Conservation (phyloP, 495 filamentous ascomycete species). For the Bacidia rubella region DNA sequence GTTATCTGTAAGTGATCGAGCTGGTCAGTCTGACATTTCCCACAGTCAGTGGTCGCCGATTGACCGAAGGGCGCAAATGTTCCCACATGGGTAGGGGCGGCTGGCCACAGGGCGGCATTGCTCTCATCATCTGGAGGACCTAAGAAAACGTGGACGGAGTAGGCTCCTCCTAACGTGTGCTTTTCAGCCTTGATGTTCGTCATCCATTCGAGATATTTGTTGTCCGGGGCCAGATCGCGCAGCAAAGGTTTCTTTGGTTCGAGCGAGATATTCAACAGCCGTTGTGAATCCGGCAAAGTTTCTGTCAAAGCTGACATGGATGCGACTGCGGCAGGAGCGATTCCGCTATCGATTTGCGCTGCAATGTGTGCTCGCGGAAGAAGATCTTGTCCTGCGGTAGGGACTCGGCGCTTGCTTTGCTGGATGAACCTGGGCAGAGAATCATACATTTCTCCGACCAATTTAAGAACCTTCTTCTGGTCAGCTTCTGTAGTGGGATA, state of each 20-base stretch:
- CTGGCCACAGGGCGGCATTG: not conserved
- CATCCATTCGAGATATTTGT: conserved; percentile 30
- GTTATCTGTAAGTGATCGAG: conserved; percentile 22
- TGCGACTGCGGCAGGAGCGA: too few relatives aligned
- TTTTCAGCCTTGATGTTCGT: conserved; percentile 29
- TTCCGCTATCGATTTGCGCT: too few relatives aligned
- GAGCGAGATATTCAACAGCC: not conserved
- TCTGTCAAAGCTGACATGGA: not conserved
- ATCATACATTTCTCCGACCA: not conserved
- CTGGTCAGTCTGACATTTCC: not conserved
- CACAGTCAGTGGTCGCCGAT: not conserved
- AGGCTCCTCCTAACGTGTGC: conserved; percentile 27
- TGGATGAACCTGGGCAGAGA: too few relatives aligned
- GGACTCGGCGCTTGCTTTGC: too few relatives aligned
- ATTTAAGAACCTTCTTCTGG: not conserved
- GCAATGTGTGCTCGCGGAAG: too few relatives aligned
- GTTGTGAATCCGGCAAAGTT: not conserved
- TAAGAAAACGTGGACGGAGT: conserved; percentile 30
- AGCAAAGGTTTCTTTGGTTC: not conserved
- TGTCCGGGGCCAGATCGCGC: not conserved
- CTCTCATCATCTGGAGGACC: conserved; percentile 21
- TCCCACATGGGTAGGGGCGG: not conserved
- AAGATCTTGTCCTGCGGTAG: too few relatives aligned
- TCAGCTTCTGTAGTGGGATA: not conserved
- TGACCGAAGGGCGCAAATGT: not conserved